A percentile compares a stretch with the other conserved stretches of the same genome.
Evolutionary conservation across 306 rosid species (phyloP).

Genomic region (Malus sieversii): DNA sequence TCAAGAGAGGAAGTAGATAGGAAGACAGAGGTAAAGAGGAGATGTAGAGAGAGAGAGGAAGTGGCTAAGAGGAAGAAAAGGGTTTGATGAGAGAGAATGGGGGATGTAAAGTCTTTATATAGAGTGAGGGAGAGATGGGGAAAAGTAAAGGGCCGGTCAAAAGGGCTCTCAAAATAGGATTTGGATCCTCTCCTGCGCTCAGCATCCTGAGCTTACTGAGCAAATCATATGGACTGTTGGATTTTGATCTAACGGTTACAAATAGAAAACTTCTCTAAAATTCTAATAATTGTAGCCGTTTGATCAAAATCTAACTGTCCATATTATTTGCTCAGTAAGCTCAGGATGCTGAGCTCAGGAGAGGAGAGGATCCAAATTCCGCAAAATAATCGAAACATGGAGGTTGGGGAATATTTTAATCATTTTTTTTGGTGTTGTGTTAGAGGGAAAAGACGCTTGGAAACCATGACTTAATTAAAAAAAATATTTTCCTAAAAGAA

Average conservation of each 20-base stretch:
- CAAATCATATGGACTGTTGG: too few species aligned
- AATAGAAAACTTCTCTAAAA: rapidly evolving
- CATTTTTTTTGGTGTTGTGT: slow-evolving; percentile 8
- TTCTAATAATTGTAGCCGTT: too few species aligned
- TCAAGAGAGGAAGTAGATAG: too few species aligned
- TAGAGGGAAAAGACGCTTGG: slow-evolving; percentile 11
- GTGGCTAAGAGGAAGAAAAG: neutral
- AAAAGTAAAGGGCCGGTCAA: slow-evolving; percentile 36
- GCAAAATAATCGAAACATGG: neutral
- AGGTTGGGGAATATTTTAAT: slow-evolving; percentile 22
- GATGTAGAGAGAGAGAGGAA: neutral
- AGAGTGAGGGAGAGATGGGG: slow-evolving; percentile 9
- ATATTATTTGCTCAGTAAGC: too few species aligned
- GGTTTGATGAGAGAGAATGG: slow-evolving; percentile 27
- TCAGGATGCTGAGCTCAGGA: too few species aligned
- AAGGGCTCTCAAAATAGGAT: neutral
- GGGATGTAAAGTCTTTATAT: slow-evolving; percentile 28
- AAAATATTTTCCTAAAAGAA: neutral
- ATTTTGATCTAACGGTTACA: too few species aligned
- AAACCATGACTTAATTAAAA: neutral
- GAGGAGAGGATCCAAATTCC: too few species aligned
- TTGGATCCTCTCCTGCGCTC: too few species aligned
- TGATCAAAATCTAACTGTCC: too few species aligned
- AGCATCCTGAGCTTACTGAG: too few species aligned
- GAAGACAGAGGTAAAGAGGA: neutral